Conservation (phyloP, 2,329 filamentous ascomycete genomes). For the Chaetothyriales sp. region DNA sequence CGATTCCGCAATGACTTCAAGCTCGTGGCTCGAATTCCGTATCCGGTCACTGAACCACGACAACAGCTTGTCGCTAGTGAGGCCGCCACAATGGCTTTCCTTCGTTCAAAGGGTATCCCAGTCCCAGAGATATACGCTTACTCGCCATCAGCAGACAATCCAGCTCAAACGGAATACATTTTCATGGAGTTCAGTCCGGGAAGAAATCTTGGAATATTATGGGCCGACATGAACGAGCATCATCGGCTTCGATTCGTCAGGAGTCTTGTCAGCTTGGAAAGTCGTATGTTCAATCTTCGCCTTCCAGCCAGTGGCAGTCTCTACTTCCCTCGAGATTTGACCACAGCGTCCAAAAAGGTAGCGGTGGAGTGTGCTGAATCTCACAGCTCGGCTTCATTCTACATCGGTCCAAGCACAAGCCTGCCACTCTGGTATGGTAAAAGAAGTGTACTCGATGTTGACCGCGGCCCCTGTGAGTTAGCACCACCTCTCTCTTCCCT, state of each 20-base stretch:
- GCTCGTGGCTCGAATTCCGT: slow-evolving; percentile 24
- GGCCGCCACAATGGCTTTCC: slow-evolving; percentile 25
- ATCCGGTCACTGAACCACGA: slow-evolving; percentile 21
- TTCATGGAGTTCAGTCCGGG: no score
- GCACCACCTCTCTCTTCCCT: no score
- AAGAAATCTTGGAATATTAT: no score
- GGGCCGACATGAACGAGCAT: slow-evolving; percentile 13
- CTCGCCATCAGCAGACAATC: slow-evolving; percentile 23
- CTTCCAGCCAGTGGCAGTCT: neutral
- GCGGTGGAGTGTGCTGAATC: no score
- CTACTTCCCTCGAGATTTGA: neutral
- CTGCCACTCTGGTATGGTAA: neutral
- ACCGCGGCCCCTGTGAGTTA: neutral
- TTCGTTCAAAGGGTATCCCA: slow-evolving; percentile 22
- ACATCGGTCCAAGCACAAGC: neutral
- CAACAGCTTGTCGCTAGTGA: slow-evolving; percentile 25
- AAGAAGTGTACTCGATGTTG: neutral
- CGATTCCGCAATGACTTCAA: slow-evolving; percentile 19
- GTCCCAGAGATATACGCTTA: slow-evolving; percentile 26
- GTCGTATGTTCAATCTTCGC: neutral
- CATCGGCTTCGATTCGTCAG: no score
- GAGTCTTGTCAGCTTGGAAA: neutral
- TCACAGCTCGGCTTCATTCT: no score
- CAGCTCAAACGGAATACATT: slow-evolving; percentile 28
- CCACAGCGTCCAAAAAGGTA: no score